Evolutionary conservation across 2,329 filamentous ascomycete species (phyloP), one percentile per base, ranked within the genome.

Genomic region (Coleophoma eucalyptorum): DNA sequence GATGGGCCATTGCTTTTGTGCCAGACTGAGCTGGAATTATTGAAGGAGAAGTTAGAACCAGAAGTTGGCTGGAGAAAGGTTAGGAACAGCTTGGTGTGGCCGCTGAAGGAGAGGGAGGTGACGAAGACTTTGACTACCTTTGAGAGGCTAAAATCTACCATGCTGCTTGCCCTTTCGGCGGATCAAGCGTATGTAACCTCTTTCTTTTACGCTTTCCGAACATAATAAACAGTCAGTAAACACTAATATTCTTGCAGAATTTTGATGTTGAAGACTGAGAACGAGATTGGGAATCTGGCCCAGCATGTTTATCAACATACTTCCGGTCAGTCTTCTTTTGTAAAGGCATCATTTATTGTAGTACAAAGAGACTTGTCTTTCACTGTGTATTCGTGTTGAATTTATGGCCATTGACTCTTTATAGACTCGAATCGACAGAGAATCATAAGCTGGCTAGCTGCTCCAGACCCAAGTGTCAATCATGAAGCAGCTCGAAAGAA

Each of bases 111-210:
- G 43, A 46, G 43, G 2, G 56, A 59, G 13, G 45, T 55, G 26
- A 47, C 40, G 21, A 56, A 49, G 31, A 52, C 53, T 6, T 34
- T 59, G 43, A 42, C 41, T 5, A 43, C 45, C 7, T n/a, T 60
- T 12, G 57, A 58, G 21, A 54, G 56, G 46, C 51, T 50, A 20
- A 58, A 60, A 43, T 51, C 50, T 32, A 57, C 52, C 18, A 49
- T 60, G 44, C 43, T 48, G 15, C 46, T 60, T n/a, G 58, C 55
- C 5, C 38, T 60, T 20, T 51, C 53, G 42, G 50, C 55, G 2
- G 58, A 60, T 43, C 55, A 58, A 31, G 48, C 52, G 58, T 59
- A 26, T 8, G 26, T 8, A 26, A 26, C 26, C 26, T 26, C 10
- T 26, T 26, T 8, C 26, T 26, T 7, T 26, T 26, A 26, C 26